Conservation (phyloP, 495 filamentous ascomycete genomes). For the Aspergillus avenaceus region DNA sequence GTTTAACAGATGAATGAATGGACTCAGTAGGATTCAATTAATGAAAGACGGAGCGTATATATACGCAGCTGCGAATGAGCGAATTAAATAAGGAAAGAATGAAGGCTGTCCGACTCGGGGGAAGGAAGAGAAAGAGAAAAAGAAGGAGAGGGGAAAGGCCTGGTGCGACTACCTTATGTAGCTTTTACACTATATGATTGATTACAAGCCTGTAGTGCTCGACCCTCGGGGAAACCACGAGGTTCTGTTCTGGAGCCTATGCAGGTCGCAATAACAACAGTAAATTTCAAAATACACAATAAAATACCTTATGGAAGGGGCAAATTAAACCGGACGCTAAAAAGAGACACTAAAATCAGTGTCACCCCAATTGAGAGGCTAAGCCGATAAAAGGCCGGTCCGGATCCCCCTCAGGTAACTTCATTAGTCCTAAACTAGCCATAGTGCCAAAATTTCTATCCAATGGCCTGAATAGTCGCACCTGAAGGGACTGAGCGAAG, state of each 20-base stretch:
- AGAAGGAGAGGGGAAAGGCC: conserved; percentile 3
- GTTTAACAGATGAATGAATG: conserved; percentile 1
- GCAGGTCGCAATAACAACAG: background rate
- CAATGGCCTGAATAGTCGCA: background rate
- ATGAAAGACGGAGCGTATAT: background rate
- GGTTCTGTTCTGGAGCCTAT: background rate
- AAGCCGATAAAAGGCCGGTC: conserved; percentile 6
- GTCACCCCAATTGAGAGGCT: conserved; percentile 1
- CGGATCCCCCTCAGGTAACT: background rate
- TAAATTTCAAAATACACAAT: background rate
- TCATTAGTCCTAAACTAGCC: background rate
- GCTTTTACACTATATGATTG: background rate
- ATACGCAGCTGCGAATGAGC: conserved; percentile 1
- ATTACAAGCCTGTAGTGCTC: background rate
- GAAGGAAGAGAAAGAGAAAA: conserved; percentile 8
- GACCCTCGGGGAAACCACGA: background rate
- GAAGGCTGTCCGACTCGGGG: conserved; percentile 8
- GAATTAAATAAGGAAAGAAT: conserved; percentile 5
- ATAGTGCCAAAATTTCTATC: background rate
- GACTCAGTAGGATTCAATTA: background rate
- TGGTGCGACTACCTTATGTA: conserved; percentile 1
- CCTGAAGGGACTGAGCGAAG: no score
- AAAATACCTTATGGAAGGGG: background rate
- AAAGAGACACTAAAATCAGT: background rate
- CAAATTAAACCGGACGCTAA: conserved; percentile 4